phyloP scores from a whole-genome alignment of 1,139 yeast genomes.

The Kodamaea suecica region DNA sequence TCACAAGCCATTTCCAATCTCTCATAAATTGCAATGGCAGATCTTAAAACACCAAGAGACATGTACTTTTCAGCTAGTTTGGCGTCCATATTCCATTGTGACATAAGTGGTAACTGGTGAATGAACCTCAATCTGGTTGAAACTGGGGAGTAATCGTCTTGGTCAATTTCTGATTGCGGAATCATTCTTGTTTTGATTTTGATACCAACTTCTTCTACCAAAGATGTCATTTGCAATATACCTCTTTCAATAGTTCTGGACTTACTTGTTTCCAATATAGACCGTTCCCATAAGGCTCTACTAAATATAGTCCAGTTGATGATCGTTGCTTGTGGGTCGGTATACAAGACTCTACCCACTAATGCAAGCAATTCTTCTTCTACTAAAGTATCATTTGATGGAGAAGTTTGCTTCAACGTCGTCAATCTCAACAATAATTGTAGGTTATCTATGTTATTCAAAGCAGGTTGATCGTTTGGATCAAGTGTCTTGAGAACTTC shows the following conservation, averaged over 20 bases:
- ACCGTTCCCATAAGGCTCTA: conserved; percentile 87
- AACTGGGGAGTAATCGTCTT: conserved; percentile 32
- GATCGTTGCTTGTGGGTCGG: conserved; percentile 31
- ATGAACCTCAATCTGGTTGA: conserved; percentile 63
- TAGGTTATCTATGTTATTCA: conserved; percentile 67
- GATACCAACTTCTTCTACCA: conserved; percentile 85
- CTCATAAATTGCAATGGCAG: conserved; percentile 89
- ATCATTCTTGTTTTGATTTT: conserved; percentile 60
- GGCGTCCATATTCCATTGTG: conserved; percentile 84
- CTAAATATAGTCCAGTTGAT: conserved; percentile 80
- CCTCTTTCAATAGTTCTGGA: conserved; percentile 93
- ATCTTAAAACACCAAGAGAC: conserved; percentile 79
- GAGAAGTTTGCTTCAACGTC: conserved; percentile 66
- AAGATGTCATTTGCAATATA: conserved; percentile 84
- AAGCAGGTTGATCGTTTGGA: conserved; percentile 77
- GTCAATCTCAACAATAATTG: conserved; percentile 69
- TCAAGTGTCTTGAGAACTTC: conserved; percentile 53
- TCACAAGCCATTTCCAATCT: conserved; percentile 75
- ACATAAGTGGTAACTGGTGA: conserved; percentile 72
- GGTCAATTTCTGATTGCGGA: conserved; percentile 40
- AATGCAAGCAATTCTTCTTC: conserved; percentile 81
- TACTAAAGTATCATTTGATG: conserved; percentile 64
- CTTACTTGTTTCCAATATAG: conserved; percentile 73
- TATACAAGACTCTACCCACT: conserved; percentile 64
- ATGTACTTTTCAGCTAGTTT: conserved; percentile 83